These are phyloP conservation scores for Solanum chilense DNA, from an alignment of 257 asterid genomes.

Conservation along the genomic window DNA sequence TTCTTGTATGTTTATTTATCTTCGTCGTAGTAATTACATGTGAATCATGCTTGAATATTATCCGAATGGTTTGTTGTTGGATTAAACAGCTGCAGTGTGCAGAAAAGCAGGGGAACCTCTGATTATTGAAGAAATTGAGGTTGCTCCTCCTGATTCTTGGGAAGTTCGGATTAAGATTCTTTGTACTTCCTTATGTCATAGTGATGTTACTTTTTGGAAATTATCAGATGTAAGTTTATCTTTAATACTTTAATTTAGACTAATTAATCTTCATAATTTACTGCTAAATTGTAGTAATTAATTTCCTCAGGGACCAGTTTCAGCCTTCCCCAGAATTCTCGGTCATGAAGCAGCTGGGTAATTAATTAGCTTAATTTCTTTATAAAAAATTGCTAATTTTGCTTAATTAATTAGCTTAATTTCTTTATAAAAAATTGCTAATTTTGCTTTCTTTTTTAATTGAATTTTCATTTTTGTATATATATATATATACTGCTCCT, in stretches of 20 bases:
- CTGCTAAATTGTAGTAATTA: not conserved
- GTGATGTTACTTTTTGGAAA: constrained; percentile 35
- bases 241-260: not conserved
- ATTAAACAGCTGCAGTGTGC: constrained; percentile 33
- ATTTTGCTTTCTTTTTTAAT: not conserved
- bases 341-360: constrained; percentile 45
- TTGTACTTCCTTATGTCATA: constrained; percentile 35
- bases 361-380: not conserved
- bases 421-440: not conserved
- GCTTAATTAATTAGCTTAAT: not conserved
- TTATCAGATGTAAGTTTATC: constrained; percentile 4
- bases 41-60: not conserved
- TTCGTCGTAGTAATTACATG: no score
- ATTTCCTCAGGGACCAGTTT: constrained; percentile 13
- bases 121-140: constrained; percentile 33
- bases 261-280: not conserved
- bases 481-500: no score
- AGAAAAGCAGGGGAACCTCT: constrained; percentile 33
- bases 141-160: constrained; percentile 33
- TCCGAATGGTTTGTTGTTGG: not conserved
- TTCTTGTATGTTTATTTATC: not conserved
- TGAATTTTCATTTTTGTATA: no score
- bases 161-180: constrained; percentile 46
- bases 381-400: not conserved
- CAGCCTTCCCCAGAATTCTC: constrained; percentile 26